Evolutionary conservation across 2,329 filamentous ascomycete genomes (phyloP).

Genomic region (Sporothrix sp.): DNA sequence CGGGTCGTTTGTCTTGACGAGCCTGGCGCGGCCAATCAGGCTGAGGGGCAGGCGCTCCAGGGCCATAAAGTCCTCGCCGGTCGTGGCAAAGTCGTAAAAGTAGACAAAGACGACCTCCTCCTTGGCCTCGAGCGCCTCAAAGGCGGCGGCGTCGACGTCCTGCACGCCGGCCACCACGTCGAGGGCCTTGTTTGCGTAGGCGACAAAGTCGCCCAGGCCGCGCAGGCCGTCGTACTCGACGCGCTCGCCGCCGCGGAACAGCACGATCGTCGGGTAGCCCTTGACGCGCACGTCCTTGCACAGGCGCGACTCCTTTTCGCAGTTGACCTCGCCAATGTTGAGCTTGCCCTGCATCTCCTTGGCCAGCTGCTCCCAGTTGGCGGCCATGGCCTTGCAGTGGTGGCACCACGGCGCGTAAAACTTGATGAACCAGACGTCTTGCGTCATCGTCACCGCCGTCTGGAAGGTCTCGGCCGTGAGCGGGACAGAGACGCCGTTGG

Average conservation of each 20-base stretch:
- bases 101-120: constrained; percentile 96
- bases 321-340: constrained; percentile 94
- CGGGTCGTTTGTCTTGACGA: constrained; percentile 82
- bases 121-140: constrained; percentile 78
- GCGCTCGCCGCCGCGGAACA: constrained; percentile 84
- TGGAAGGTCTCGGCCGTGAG: constrained; percentile 82
- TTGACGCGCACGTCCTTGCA: constrained; percentile 80
- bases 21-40: constrained; percentile 80
- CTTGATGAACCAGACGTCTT: constrained; percentile 96
- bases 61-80: constrained; percentile 80
- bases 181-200: constrained; percentile 78
- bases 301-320: constrained; percentile 72
- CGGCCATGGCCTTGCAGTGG: constrained; percentile 87
- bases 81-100: constrained; percentile 94
- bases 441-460: constrained; percentile 70
- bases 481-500: constrained; percentile 61
- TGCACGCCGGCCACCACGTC: constrained; percentile 66
- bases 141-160: constrained; percentile 66
- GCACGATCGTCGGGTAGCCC: constrained; percentile 81
- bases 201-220: constrained; percentile 80
- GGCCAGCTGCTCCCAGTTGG: constrained; percentile 80
- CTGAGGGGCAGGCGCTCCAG: constrained; percentile 78
- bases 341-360: constrained; percentile 84
- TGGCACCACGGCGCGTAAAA: constrained; percentile 97
- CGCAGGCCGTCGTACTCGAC: constrained; percentile 89